These are phyloP conservation scores for Dioscorea alata DNA, from an alignment of 106 monocot genomes.

Conservation along the genomic window DNA sequence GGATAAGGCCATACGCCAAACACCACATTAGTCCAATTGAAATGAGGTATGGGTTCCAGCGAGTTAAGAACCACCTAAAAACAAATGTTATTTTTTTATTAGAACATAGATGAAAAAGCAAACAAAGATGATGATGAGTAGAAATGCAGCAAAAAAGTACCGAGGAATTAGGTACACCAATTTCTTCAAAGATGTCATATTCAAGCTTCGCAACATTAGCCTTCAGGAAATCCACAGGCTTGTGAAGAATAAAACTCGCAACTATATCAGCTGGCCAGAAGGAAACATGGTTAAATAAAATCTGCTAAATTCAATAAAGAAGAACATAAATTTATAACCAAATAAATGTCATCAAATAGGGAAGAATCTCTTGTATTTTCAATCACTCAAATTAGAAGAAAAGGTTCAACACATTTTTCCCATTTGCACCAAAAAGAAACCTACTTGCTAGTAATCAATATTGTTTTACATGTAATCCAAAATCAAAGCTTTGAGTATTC, in stretches of 20 bases:
- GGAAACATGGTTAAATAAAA: conserved; percentile 3
- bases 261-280: conserved; percentile 58
- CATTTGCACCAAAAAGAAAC: too few relatives aligned
- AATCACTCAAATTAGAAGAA: background rate
- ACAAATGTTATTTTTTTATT: background rate
- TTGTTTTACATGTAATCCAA: too few relatives aligned
- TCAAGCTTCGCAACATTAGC: conserved; percentile 56
- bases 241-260: conserved; percentile 81
- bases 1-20: conserved; percentile 87
- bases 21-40: conserved; percentile 80
- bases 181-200: conserved; percentile 82
- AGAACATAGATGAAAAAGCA: too few relatives aligned
- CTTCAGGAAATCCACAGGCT: conserved; percentile 36
- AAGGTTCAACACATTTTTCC: background rate
- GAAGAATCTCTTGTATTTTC: background rate
- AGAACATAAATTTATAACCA: too few relatives aligned
- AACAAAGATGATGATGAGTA: background rate
- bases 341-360: background rate
- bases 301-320: background rate
- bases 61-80: conserved; percentile 50
- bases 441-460: too few relatives aligned
- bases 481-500: too few relatives aligned
- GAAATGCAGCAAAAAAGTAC: conserved; percentile 29
- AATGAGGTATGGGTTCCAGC: conserved; percentile 32
- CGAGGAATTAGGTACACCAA: conserved; percentile 64